These are phyloP conservation scores for Candida tallmaniae DNA, from an alignment of 805 yeast genomes.

Conservation along the genomic window DNA sequence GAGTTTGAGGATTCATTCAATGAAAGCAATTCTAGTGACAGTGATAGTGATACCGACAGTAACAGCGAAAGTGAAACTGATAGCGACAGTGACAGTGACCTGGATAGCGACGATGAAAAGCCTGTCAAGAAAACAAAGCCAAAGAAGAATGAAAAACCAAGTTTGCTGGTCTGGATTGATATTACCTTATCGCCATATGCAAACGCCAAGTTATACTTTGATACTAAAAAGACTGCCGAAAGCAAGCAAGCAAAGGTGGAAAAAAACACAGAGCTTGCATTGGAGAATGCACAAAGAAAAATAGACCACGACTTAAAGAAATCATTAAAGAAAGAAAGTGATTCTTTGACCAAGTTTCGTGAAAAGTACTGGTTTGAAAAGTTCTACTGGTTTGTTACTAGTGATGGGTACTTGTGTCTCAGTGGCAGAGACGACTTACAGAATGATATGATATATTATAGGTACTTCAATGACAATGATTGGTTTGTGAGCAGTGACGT, in stretches of 20 bases:
- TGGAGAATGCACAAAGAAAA: slow-evolving; percentile 76
- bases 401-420: slow-evolving; percentile 80
- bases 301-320: slow-evolving; percentile 68
- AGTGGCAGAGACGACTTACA: slow-evolving; percentile 84
- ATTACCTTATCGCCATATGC: slow-evolving; percentile 76
- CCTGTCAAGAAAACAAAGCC: slow-evolving; percentile 5
- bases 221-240: slow-evolving; percentile 67
- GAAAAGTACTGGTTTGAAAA: slow-evolving; percentile 89
- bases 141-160: slow-evolving; percentile 7
- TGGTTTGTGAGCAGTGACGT: slow-evolving; percentile 68
- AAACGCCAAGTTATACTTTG: slow-evolving; percentile 79
- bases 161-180: slow-evolving; percentile 59
- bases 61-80: slow-evolving; percentile 27
- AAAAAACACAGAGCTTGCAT: slow-evolving; percentile 69
- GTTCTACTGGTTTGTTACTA: slow-evolving; percentile 88
- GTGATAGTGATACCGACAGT: slow-evolving; percentile 28
- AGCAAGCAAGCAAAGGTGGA: slow-evolving; percentile 79
- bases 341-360: slow-evolving; percentile 55
- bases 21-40: slow-evolving; percentile 12
- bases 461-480: slow-evolving; percentile 73
- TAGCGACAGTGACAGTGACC: slow-evolving; percentile 10
- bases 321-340: slow-evolving; percentile 50
- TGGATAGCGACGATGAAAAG: slow-evolving; percentile 11
- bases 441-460: slow-evolving; percentile 71
- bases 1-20: slow-evolving; percentile 24